Evolutionary conservation across 2,329 filamentous ascomycete genomes (phyloP), one percentile per base, ranked within the genome.

Genomic region (Shiraia bambusicola): DNA sequence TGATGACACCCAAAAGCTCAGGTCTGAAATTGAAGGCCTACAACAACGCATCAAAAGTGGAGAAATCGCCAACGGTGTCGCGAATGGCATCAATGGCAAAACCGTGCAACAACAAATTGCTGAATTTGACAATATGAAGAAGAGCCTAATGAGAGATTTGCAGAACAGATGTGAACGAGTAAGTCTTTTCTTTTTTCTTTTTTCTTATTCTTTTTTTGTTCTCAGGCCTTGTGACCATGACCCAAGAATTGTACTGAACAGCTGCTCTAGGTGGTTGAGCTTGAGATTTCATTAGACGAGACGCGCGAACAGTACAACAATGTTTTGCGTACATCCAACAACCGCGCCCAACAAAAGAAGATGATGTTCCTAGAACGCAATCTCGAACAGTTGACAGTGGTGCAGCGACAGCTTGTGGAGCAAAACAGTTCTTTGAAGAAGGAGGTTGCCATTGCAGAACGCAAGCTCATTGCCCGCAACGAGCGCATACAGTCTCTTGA

Each of bases 91-190:
- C 48, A 88, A 88, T 60, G 87, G 87, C 77, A 95, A 95, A 79
- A 94, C 89, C 10, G 82, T 97, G 31, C 90, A 95, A 67, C 92
- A 98, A 74, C 93, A 97, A 73, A 95, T 98, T 70, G 88, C 92
- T 44, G 93, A 98, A 67, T 98, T 98, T 59, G 93, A 98, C 70
- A 87, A 89, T 45, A 98, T 98, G 91, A 98, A 98, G 83, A 98
- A 98, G 82, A 95, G 88, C 54, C 78, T 98, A 56, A 98, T 98
- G 93, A 88, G 93, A 43, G 93, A 98, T 71, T 76, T 98, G 54
- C 93, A 98, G 72, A 97, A 98, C 76, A 86, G 93, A 48, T 98
- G 93, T 71, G 93, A 98, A 76, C 86, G 93, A 54, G 91, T 72
- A 65, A 65, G 68, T 67, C 34, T 46, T 19, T 33, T 29, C 35